Evolutionary conservation across 805 yeast species (phyloP), one percentile per base, ranked within the genome.

Genomic region (Kodamaea leandrae): DNA sequence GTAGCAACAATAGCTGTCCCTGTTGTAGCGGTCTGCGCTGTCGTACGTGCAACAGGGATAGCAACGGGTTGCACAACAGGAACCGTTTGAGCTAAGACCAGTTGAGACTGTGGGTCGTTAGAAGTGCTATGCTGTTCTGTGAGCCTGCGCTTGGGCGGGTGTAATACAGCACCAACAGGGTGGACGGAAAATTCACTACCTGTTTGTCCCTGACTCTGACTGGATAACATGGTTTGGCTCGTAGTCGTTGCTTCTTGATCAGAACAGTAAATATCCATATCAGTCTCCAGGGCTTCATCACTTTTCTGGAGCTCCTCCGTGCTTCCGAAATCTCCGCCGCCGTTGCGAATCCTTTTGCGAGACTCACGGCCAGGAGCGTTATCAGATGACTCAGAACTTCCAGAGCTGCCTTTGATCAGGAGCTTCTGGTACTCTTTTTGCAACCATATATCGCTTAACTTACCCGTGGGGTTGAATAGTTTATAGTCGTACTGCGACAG

Each of bases 391-490:
- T 24, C 30, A 4, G 37, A 16, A 23, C 29, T 35, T 25, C 16
- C 12, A 9, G 37, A 15, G 14, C 13, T 35, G 30, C 52, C 33
- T 39, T 27, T 36, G 35, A 59, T 41, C 23, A 61, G 53, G 23
- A 61, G 48, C 37, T 52, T 53, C 36, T 59, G 57, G 43, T 55
- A 61, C 33, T 58, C 56, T 18, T 50, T 55, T 19, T 58, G 60
- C 29, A 60, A 50, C 64, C 69, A 63, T 14, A 48, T 42, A 29
- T 63, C 70, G 13, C 61, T 47, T 36, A 68, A 49, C 41, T 59
- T 63, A 26, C 60, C 62, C 28, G 43, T 37, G 12, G 71, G 64
- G 37, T 66, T 61, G 17, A 39, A 43, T 25, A 63, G 46, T 18
- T 55, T 56, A 39, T 55, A 66, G 42, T 67, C 72, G 47, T 48